Evolutionary conservation across 495 filamentous ascomycete genomes (phyloP), one percentile per base, ranked within the genome.

Genomic region (Hypoxylon fragiforme): DNA sequence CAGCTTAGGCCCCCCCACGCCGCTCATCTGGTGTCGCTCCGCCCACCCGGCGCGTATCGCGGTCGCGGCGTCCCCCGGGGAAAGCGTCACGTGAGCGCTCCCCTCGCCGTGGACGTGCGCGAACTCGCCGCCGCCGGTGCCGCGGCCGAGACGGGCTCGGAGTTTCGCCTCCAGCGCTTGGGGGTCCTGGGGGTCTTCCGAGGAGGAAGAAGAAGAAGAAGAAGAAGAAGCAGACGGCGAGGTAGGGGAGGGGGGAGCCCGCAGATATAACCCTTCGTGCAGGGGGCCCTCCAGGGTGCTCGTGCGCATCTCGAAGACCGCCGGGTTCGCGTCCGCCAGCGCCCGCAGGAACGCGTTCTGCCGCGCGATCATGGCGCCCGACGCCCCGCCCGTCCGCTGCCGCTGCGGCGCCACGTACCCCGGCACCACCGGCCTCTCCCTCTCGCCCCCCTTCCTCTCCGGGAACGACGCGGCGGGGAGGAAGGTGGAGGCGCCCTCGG

Each of bases 71-170:
- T 73, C 70, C 20, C 16, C 45, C n/a, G 64, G 55, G 30, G 60
- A 59, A 14, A 72, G 59, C 13, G 49, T 55, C 26, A 70, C 40
- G 40, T 73, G 70, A 18, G 51, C 21, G 35, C 60, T 66, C 8
- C 65, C 70, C 38, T 73, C 70, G n/a, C 42, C 26, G 32, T 68
- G 65, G 48, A 67, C 59, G 41, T 73, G 70, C 1, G 55, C 63
- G 13, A 55, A 60, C 55, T 73, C 70, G 2, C 63, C 63, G 2
- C 63, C 63, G 12, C n/a, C 18, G 4, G 61, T 28, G 14, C 64
- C 51, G 12, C 34, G 36, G 3, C 50, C 47, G 18, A 63, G 44
- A 2, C 60, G 54, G 16, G 13, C 24, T 2, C 13, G 47, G 2
- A 54, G 15, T 12, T 47, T 36, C 15, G n/a, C 35, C 19, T 18